These are phyloP conservation scores for Thyridium curvatum DNA, from an alignment of 2,329 filamentous ascomycete species.

Conservation along the genomic window DNA sequence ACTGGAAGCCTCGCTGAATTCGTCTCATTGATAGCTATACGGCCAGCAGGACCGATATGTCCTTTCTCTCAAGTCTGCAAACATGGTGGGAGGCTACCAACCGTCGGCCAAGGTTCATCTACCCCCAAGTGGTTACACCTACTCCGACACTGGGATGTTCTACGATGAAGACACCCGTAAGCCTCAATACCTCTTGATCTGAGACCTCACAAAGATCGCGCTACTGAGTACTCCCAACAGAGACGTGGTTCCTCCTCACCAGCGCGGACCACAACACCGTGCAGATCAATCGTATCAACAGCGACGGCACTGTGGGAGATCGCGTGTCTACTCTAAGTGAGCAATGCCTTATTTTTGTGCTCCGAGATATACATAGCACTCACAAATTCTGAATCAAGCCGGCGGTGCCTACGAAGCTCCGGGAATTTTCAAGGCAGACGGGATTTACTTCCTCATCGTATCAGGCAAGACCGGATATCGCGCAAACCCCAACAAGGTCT, in stretches of 20 bases:
- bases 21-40: slow-evolving; percentile 19
- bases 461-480: slow-evolving; percentile 28
- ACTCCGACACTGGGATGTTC: slow-evolving; percentile 34
- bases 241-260: slow-evolving; percentile 30
- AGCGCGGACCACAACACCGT: slow-evolving; percentile 32
- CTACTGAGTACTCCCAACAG: slow-evolving; percentile 6
- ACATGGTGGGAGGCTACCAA: slow-evolving; percentile 22
- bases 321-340: slow-evolving; percentile 18
- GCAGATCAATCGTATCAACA: slow-evolving; percentile 29
- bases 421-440: slow-evolving; percentile 22
- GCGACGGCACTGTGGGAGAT: slow-evolving; percentile 25
- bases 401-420: slow-evolving; percentile 27
- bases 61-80: slow-evolving; percentile 24
- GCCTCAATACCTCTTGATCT: neutral
- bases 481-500: slow-evolving; percentile 29
- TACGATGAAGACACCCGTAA: slow-evolving; percentile 19
- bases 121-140: slow-evolving; percentile 28
- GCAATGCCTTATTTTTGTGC: neutral
- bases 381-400: slow-evolving; percentile 3
- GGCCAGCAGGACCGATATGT: slow-evolving; percentile 31
- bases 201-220: no score
- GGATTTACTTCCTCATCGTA: slow-evolving; percentile 27
- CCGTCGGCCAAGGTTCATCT: slow-evolving; percentile 24
- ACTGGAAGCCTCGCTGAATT: neutral
- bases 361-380: neutral